Conservation (phyloP, 129 eudicot species). For the Flaveria bidentis region DNA sequence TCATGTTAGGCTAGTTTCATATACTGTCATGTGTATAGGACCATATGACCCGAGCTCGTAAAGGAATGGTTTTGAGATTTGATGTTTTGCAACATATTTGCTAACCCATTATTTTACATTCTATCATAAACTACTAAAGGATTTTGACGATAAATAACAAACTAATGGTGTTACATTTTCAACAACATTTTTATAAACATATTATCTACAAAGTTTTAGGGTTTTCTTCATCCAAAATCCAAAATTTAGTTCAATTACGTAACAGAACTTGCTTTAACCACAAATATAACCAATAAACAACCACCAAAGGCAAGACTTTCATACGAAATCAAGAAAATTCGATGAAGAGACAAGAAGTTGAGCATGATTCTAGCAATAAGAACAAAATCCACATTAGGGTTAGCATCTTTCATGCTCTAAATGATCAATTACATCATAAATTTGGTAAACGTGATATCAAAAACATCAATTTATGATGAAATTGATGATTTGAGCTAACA, state of each 20-base stretch:
- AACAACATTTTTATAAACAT: neutral
- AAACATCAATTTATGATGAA: neutral
- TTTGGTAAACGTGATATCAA: neutral
- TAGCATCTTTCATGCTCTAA: neutral
- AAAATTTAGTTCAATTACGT: neutral
- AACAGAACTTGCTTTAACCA: neutral
- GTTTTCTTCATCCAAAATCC: neutral
- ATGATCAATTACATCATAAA: neutral
- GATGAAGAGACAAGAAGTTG: neutral
- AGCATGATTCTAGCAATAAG: neutral
- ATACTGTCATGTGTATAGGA: neutral
- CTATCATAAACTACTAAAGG: neutral
- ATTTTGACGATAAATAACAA: neutral
- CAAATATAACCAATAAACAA: neutral
- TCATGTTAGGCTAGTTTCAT: neutral
- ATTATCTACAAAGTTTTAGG: neutral
- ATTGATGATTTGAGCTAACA: neutral
- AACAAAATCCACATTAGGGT: neutral
- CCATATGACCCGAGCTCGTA: neutral
- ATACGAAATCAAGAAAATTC: slow-evolving; percentile 5
- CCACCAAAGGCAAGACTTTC: neutral
- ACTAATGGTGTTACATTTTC: neutral
- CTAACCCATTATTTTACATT: neutral
- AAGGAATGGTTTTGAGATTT: neutral
- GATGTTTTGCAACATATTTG: too few relatives aligned